Evolutionary conservation across 2,329 filamentous ascomycete genomes (phyloP).

Genomic region (Pseudocercospora macadamiae): DNA sequence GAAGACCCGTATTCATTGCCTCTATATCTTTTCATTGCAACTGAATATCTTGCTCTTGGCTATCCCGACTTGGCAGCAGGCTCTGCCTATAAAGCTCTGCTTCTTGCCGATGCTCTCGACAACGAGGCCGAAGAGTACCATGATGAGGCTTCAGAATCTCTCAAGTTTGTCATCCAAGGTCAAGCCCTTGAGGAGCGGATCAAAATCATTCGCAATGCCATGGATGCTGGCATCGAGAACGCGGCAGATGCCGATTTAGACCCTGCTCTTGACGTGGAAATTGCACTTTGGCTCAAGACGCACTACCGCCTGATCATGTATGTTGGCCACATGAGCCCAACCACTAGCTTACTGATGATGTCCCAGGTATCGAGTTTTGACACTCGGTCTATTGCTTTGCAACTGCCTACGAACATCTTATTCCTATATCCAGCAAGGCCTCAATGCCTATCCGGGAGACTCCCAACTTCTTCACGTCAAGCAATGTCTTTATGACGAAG

Average conservation of each 20-base stretch:
- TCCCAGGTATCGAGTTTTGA: conserved; percentile 30
- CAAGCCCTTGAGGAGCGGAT: conserved; percentile 44
- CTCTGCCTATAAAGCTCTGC: conserved; percentile 87
- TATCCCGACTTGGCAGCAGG: conserved; percentile 90
- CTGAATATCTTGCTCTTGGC: conserved; percentile 70
- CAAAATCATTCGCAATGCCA: conserved; percentile 31
- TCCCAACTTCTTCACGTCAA: conserved; percentile 59
- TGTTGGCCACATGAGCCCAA: background rate
- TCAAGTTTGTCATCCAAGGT: conserved; percentile 28
- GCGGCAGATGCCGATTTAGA: conserved; percentile 23
- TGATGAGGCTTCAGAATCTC: conserved; percentile 62
- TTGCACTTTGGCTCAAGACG: conserved; percentile 53
- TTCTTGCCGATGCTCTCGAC: conserved; percentile 77
- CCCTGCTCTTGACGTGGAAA: conserved; percentile 31
- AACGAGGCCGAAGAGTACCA: conserved; percentile 85
- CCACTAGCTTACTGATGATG: conserved; percentile 4
- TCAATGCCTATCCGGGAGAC: conserved; percentile 59
- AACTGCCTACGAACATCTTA: conserved; percentile 69
- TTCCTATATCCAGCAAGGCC: conserved; percentile 66
- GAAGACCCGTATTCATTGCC: conserved; percentile 28
- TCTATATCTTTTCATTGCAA: conserved; percentile 61
- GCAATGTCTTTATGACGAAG: conserved; percentile 49
- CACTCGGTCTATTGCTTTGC: conserved; percentile 60
- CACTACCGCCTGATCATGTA: conserved; percentile 33
- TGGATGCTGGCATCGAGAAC: conserved; percentile 23